Evolutionary conservation across 345 rosid genomes (phyloP).

Genomic region (Citrus glauca): DNA sequence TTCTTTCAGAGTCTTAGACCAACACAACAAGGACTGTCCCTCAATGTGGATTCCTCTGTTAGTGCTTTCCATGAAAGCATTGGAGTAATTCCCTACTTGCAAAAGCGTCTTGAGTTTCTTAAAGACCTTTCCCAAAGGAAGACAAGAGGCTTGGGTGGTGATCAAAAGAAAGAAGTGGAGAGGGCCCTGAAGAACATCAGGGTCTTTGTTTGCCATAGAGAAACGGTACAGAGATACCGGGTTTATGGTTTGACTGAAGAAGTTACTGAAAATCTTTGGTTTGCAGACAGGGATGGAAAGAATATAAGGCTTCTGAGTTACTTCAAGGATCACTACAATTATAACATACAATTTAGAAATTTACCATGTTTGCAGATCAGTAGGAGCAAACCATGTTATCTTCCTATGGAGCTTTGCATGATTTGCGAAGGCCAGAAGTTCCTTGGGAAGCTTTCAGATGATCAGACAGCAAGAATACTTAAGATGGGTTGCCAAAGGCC

Average conservation of each 20-base stretch:
- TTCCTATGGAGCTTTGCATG: conserved; percentile 95
- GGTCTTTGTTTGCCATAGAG: conserved; percentile 91
- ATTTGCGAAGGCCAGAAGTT: conserved; percentile 98
- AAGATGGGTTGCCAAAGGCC: conserved; percentile 95
- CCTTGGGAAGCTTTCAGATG: conserved; percentile 96
- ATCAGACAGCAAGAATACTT: conserved; percentile 86
- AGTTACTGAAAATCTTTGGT: conserved; percentile 70
- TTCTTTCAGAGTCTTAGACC: conserved; percentile 95
- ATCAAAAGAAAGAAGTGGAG: conserved; percentile 85
- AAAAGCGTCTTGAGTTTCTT: conserved; percentile 81
- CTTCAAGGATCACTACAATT: conserved; percentile 81
- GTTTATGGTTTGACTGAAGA: conserved; percentile 83
- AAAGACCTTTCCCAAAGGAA: conserved; percentile 73
- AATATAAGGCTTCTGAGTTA: conserved; percentile 66
- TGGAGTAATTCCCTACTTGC: conserved; percentile 81
- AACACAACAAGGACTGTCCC: conserved; percentile 91
- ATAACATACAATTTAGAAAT: conserved; percentile 71
- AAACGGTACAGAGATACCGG: conserved; percentile 81
- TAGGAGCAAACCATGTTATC: conserved; percentile 90
- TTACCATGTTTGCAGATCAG: conserved; percentile 92
- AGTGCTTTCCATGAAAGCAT: conserved; percentile 92
- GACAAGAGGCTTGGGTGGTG: conserved; percentile 50
- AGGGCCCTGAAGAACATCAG: conserved; percentile 76
- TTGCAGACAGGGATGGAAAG: conserved; percentile 76
- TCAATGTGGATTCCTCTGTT: conserved; percentile 83